Percentiles rank a stretch among this genome's conserved stretches.
phyloP scores from a whole-genome alignment of 116 monocot genomes.

The Posidonia oceanica region DNA sequence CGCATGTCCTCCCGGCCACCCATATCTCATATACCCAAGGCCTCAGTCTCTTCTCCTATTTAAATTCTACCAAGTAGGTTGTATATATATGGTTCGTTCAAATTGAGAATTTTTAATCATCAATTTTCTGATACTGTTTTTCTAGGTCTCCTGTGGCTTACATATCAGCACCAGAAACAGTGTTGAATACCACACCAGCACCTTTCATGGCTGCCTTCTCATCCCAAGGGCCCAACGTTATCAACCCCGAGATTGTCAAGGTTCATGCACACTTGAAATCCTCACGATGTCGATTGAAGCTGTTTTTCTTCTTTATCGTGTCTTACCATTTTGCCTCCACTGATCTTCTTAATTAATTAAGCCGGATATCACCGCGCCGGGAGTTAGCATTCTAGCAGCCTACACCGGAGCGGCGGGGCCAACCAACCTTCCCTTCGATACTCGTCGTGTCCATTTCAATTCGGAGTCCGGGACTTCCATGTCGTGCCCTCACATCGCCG shows the following conservation, averaged over 20 bases:
- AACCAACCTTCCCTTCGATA: slow-evolving; percentile 17
- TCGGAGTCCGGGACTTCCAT: slow-evolving; percentile 63
- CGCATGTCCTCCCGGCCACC: slow-evolving; percentile 55
- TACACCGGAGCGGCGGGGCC: slow-evolving; percentile 19
- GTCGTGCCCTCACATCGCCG: slow-evolving; percentile 77
- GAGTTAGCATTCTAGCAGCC: slow-evolving; percentile 63
- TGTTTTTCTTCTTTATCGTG: not conserved
- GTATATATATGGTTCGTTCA: too few species aligned
- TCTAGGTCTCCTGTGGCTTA: slow-evolving; percentile 32
- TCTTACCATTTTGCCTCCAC: not conserved
- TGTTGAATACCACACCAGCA: slow-evolving; percentile 33
- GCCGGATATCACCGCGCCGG: slow-evolving; percentile 87
- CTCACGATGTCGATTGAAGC: not conserved
- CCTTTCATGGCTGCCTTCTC: slow-evolving; percentile 80
- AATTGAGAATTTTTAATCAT: too few species aligned
- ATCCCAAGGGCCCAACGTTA: slow-evolving; percentile 53
- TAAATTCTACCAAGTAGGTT: slow-evolving; percentile 22
- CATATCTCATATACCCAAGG: slow-evolving; percentile 44
- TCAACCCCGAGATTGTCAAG: slow-evolving; percentile 64
- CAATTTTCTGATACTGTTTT: not conserved
- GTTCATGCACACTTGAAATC: slow-evolving; percentile 11
- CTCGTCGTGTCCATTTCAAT: slow-evolving; percentile 48
- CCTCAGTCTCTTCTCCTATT: slow-evolving; percentile 29
- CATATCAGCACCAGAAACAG: slow-evolving; percentile 28
- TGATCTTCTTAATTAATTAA: slow-evolving; percentile 3